Percentiles rank a stretch among this genome's conserved stretches.
Conservation (phyloP, 768 basidiomycete genomes). For the Arthromyces matolae region DNA sequence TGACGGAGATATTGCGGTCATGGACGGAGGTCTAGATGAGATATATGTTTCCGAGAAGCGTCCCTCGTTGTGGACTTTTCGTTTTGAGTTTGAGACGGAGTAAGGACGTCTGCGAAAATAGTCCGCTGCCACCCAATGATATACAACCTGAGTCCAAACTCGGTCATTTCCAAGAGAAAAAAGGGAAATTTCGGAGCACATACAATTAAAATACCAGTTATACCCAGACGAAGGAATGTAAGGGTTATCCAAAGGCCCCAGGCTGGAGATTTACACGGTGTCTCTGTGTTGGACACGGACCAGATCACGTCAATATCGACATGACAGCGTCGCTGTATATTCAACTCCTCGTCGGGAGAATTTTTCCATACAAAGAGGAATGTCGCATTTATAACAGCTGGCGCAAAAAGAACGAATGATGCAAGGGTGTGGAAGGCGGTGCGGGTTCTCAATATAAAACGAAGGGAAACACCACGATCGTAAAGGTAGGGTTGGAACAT, state of each 20-base stretch:
- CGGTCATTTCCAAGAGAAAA: background rate
- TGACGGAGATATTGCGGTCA: conserved; percentile 11
- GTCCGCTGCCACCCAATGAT: conserved; percentile 22
- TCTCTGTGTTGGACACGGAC: conserved; percentile 37
- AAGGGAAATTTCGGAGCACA: conserved; percentile 23
- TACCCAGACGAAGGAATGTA: conserved; percentile 45
- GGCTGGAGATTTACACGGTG: conserved; percentile 26
- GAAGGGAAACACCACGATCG: conserved; percentile 26
- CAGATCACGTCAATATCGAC: conserved; percentile 69
- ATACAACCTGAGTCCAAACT: conserved; percentile 21
- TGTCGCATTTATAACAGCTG: conserved; percentile 52
- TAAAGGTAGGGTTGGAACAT: conserved; percentile 36
- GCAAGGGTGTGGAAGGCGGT: conserved; percentile 38
- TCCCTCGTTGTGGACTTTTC: conserved; percentile 9
- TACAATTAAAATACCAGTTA: conserved; percentile 54
- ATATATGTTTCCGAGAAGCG: conserved; percentile 15
- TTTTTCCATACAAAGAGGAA: conserved; percentile 53
- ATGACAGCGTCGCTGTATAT: conserved; percentile 44
- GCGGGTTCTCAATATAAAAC: conserved; percentile 27
- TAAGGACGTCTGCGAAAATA: conserved; percentile 26
- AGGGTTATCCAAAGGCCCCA: conserved; percentile 57
- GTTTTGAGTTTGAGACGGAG: conserved; percentile 16
- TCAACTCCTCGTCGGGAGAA: conserved; percentile 32
- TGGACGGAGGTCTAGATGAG: conserved; percentile 17
- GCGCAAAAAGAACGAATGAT: conserved; percentile 45